phyloP scores from a whole-genome alignment of 2,329 filamentous ascomycete genomes.

The Fusarium anguioides region DNA sequence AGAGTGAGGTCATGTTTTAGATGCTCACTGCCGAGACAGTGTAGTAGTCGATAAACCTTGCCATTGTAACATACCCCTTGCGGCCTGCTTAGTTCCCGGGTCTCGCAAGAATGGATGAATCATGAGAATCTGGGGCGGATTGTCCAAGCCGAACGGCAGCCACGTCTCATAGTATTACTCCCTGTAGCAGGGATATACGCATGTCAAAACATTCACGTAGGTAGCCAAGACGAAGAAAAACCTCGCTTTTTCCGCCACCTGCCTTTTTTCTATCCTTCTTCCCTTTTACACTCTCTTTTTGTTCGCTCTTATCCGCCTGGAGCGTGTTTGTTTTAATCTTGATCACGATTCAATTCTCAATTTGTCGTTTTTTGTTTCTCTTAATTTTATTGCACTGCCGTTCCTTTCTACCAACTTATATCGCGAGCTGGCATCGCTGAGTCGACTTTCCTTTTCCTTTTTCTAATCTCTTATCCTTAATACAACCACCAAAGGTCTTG shows the following conservation, averaged over 20 bases:
- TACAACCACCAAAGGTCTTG: background rate
- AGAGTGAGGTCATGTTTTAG: too few species aligned
- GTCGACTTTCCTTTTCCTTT: constrained; percentile 1
- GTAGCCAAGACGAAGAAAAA: constrained; percentile 27
- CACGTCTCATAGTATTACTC: constrained; percentile 19
- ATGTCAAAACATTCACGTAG: constrained; percentile 25
- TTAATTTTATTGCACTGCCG: constrained; percentile 7
- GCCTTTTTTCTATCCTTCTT: background rate
- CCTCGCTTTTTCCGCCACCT: constrained; percentile 12
- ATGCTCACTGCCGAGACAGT: constrained; percentile 23
- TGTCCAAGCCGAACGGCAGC: constrained; percentile 14
- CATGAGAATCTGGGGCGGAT: constrained; percentile 19
- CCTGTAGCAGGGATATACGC: background rate
- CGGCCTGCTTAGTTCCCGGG: constrained; percentile 17
- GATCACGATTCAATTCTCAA: constrained; percentile 23
- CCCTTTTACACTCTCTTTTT: constrained; percentile 4
- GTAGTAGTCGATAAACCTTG: too few species aligned
- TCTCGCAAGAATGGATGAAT: constrained; percentile 11
- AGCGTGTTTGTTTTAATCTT: constrained; percentile 4
- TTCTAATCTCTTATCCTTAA: background rate
- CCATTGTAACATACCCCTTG: too few species aligned
- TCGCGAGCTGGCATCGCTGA: constrained; percentile 35
- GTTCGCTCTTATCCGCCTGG: constrained; percentile 14
- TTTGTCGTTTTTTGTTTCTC: constrained; percentile 11
- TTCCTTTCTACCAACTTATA: constrained; percentile 9